Base-by-base conservation (phyloP, 176 grass and related monocot genomes). In the Bolboschoenus planiculmis region DNA sequence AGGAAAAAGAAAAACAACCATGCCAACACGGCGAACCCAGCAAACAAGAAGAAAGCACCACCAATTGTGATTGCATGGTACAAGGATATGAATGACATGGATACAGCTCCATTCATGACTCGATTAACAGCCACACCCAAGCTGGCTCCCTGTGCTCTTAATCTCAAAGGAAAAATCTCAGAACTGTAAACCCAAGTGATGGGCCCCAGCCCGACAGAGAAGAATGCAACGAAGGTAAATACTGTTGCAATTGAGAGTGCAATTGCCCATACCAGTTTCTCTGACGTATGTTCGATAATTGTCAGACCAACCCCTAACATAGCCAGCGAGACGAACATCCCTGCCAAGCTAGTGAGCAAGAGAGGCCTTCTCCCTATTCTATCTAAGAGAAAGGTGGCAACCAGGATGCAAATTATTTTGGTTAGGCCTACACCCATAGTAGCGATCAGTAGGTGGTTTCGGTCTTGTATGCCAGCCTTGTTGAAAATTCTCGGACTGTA, bases 101-200 rank as follows among this genome's bases (percentile, higher is more conserved):
- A 87, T 65, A 97, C 42, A 23, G 83, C 26, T 27, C 91, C 94
- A 62, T 91, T 93, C 78, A 87, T 91, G 23, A 90, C 29, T 27
- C 94, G 39, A 85, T 97, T 97, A 81, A 93, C 84, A 0, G 87
- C 94, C 65, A 88, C 86, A 60, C 94, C 94, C 0, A 97, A 55
- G 16, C 89, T 87, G 26, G 89, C 90, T 1, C 94, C 94, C 73
- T 90, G 87, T 23, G 94, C 91, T 42, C 91, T 85, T 24, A 93
- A 71, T 47, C 78, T 87, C 59, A 97, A 83, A 7, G 94, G 94
- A 86, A 97, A 93, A 55, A 97, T 90, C 84, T 97, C 94, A 2
- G 94, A 97, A 88, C 87, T 90, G 91, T 97, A 97, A 51, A 97
- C 94, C 91, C 94, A 97, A n/a, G 91, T 78, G 70, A 97, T 91